Conservation (phyloP, 805 yeast genomes). For the Allodekkera sacchari region DNA sequence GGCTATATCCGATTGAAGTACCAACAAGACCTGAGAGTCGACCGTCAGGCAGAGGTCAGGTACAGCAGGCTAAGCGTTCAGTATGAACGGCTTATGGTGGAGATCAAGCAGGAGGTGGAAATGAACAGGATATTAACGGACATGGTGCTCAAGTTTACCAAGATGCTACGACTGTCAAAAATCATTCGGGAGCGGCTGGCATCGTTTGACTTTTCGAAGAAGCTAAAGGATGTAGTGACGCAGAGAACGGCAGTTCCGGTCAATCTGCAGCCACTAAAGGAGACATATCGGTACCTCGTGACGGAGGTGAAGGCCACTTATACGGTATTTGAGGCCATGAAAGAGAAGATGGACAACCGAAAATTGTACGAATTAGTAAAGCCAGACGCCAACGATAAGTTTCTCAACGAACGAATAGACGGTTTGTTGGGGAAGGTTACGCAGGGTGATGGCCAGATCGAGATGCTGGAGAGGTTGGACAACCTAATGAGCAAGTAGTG, state of each 20-base stretch:
- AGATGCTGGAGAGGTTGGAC: slow-evolving; percentile 2
- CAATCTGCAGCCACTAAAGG: slow-evolving; percentile 18
- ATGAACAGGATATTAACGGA: slow-evolving; percentile 32
- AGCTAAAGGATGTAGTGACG: background rate
- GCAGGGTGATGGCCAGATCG: too few relatives aligned
- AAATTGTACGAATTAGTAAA: slow-evolving; percentile 6
- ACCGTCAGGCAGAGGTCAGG: slow-evolving; percentile 9
- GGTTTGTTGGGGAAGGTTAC: slow-evolving; percentile 9
- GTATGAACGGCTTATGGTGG: slow-evolving; percentile 23
- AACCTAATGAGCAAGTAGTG: slow-evolving; percentile 1
- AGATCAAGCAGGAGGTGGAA: slow-evolving; percentile 35
- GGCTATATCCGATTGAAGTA: slow-evolving; percentile 67
- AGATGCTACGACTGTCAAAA: slow-evolving; percentile 25
- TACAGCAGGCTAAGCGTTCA: slow-evolving; percentile 15
- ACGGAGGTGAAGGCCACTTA: slow-evolving; percentile 16
- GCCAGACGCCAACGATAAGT: slow-evolving; percentile 12
- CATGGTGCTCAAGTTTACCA: slow-evolving; percentile 31
- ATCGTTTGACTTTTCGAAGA: slow-evolving; percentile 7
- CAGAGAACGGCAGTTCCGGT: slow-evolving; percentile 6
- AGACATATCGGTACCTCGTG: slow-evolving; percentile 19
- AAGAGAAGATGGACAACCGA: slow-evolving; percentile 7
- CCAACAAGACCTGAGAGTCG: slow-evolving; percentile 44
- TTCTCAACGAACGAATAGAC: slow-evolving; percentile 12
- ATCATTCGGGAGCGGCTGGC: slow-evolving; percentile 8
- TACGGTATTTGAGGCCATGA: slow-evolving; percentile 10